Evolutionary conservation across 768 basidiomycete genomes (phyloP).

Genomic region (Suillus americanus): DNA sequence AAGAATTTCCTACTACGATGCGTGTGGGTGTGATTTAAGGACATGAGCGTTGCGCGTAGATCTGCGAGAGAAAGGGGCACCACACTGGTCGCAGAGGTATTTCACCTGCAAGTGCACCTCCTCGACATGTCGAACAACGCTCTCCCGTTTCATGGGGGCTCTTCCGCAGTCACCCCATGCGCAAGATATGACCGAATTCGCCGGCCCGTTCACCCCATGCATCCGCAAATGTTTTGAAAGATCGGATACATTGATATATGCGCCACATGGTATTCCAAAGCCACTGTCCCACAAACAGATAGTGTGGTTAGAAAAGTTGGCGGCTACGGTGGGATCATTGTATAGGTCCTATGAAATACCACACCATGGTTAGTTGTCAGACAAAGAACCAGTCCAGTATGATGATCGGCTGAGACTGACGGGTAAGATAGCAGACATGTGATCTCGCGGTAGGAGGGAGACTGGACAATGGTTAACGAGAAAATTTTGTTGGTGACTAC

Average conservation of each 20-base stretch:
- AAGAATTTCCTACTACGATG: background rate
- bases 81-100: constrained; percentile 18
- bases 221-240: constrained; percentile 23
- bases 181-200: constrained; percentile 12
- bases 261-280: constrained; percentile 1
- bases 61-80: constrained; percentile 26
- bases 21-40: background rate
- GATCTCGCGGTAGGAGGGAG: background rate
- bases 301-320: background rate
- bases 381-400: background rate
- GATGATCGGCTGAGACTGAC: background rate
- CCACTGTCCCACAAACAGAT: constrained; percentile 14
- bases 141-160: constrained; percentile 26
- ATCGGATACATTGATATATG: constrained; percentile 1
- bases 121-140: constrained; percentile 25
- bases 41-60: constrained; percentile 20
- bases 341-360: background rate
- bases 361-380: background rate
- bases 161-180: constrained; percentile 19
- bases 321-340: background rate
- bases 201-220: constrained; percentile 23
- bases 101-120: constrained; percentile 24
- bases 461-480: background rate
- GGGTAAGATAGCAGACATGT: background rate
- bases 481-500: background rate